Evolutionary conservation across 352 stramenopile species (phyloP).

Genomic region (Globisporangium recalcitrans): DNA sequence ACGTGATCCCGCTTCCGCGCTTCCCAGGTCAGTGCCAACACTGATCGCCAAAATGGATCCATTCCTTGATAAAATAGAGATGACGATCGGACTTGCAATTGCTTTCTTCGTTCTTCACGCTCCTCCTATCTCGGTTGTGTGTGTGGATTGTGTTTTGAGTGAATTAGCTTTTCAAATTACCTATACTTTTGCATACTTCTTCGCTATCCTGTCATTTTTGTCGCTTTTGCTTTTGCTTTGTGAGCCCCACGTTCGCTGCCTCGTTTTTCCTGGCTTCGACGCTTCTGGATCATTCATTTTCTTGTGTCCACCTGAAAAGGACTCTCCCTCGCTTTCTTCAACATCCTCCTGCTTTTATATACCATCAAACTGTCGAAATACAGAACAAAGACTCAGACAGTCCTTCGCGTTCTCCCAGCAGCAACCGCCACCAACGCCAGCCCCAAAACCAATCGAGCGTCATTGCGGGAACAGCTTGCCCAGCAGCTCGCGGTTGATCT

Average conservation of each 20-base stretch:
- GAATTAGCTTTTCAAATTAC: constrained; percentile 13
- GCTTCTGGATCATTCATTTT: neutral
- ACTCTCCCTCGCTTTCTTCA: constrained; percentile 10
- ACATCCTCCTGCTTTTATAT: constrained; percentile 3
- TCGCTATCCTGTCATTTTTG: constrained; percentile 4
- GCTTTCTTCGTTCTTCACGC: neutral
- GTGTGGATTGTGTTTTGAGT: neutral
- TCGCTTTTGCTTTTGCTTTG: neutral
- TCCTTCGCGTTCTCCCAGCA: constrained; percentile 2
- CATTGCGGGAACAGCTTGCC: constrained; percentile 65
- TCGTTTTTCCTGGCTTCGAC: neutral
- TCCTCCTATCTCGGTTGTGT: neutral
- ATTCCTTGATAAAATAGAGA: neutral
- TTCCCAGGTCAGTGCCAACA: constrained; percentile 93
- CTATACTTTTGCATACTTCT: constrained; percentile 11
- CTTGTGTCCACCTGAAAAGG: neutral
- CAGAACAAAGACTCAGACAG: constrained; percentile 9
- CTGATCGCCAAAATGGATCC: too few relatives aligned
- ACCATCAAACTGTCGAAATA: constrained; percentile 11
- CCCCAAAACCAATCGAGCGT: constrained; percentile 4
- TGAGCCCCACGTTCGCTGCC: neutral
- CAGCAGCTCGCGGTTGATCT: constrained; percentile 69
- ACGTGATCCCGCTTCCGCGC: constrained; percentile 96
- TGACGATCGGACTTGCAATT: constrained; percentile 1
- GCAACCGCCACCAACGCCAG: neutral